phyloP scores from a whole-genome alignment of 441 rosid species.

The Gossypium davidsonii region DNA sequence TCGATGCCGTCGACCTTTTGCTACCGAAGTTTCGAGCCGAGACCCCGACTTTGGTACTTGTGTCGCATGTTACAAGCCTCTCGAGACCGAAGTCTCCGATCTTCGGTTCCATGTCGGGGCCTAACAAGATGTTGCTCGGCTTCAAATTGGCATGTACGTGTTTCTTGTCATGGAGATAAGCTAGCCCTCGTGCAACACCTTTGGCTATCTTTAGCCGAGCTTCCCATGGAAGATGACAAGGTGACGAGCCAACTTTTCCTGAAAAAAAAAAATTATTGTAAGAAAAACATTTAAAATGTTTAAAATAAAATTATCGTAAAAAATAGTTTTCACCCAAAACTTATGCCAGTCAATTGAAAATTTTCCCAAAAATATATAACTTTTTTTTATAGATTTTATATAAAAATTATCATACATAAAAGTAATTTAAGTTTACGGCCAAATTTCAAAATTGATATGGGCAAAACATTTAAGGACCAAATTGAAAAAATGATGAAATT shows the following conservation, averaged over 20 bases:
- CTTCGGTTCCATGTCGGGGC: conserved; percentile 67
- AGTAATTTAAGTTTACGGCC: no score
- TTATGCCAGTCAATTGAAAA: no score
- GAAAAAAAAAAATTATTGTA: neutral
- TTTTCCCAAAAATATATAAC: no score
- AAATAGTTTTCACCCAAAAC: no score
- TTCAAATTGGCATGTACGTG: conserved; percentile 85
- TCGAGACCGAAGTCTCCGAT: conserved; percentile 89
- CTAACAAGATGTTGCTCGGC: conserved; percentile 71
- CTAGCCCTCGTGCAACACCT: conserved; percentile 78
- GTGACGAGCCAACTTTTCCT: conserved; percentile 78
- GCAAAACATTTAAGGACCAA: no score
- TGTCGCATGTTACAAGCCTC: conserved; percentile 53
- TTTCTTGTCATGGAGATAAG: conserved; percentile 76
- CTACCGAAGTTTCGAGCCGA: conserved; percentile 72
- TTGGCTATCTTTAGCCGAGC: conserved; percentile 70
- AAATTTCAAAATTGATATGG: no score
- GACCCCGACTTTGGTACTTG: conserved; percentile 51
- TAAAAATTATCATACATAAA: no score
- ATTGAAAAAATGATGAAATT: no score
- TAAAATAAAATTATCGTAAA: no score
- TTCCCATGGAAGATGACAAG: conserved; percentile 75
- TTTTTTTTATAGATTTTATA: no score
- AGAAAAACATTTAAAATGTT: no score
- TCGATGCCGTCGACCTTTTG: conserved; percentile 61